Base-by-base conservation (phyloP, 1,284 basidiomycete genomes). In the Cystobasidium pallidum region DNA sequence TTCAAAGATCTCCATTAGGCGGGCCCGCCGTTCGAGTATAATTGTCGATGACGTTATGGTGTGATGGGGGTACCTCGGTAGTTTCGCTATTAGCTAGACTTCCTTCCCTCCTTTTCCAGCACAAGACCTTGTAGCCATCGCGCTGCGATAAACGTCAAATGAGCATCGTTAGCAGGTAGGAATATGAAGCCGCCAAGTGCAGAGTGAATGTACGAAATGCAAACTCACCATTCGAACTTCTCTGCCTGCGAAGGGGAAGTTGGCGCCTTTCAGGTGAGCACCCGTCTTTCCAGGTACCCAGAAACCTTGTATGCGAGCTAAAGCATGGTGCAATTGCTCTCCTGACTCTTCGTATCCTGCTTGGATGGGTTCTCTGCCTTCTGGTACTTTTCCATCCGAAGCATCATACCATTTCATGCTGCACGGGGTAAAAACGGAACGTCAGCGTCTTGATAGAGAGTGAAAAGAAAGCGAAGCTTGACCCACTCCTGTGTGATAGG, bases 241-340 rank as follows among this genome's bases (percentile, higher is more conserved):
- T 21, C 49, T 63, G 4, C 59, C 57, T n/a, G 32, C 47, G 36
- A 41, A 71, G 2, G 68, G 68, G 51, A 71, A 71, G 32, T 71
- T 71, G 15, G 59, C 68, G 13, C 70, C 70, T 55, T 32, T 26
- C 1, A 72, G 54, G 34, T 72, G 70, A 43, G 21, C 21, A n/a
- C 58, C 70, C 1, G 70, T 72, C 64, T 72, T 72, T 28, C 70
- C 70, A 7, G 70, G 70, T 43, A 72, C 70, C 70, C 68, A 71
- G 28, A 54, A 64, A 17, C 61, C 61, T 15, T 71, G 43, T 15
- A 71, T 71, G 15, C 52, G 30, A 26, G 68, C 61, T 21, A 71
- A 28, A 19, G 68, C 68, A 34, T 71, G 68, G 51, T 59, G 51
- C 11, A 71, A 39, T 51, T 71, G 68, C 36, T 71, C 59, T 19